phyloP scores from a whole-genome alignment of 352 stramenopile species.

The Phytophthora vignae region DNA sequence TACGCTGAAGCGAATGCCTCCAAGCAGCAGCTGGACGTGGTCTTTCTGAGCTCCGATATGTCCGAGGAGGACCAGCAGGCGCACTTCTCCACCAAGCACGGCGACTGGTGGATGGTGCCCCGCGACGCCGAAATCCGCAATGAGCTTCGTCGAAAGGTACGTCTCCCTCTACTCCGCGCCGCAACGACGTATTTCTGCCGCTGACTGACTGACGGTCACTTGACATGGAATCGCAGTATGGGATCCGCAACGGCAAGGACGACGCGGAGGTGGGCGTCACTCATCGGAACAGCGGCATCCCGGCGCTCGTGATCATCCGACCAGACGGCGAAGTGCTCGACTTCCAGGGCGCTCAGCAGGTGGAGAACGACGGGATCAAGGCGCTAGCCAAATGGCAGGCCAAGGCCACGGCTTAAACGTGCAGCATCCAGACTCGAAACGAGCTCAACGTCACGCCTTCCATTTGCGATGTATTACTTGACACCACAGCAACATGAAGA shows the following conservation, averaged over 20 bases:
- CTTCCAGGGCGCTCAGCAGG: constrained; percentile 57
- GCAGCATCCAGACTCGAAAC: background rate
- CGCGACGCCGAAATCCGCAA: constrained; percentile 61
- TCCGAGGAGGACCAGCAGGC: constrained; percentile 57
- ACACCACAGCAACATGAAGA: constrained; percentile 21
- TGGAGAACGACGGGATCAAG: constrained; percentile 56
- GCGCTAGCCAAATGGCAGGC: constrained; percentile 49
- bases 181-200: constrained; percentile 17
- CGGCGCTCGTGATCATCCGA: constrained; percentile 70
- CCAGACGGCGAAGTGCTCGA: constrained; percentile 63
- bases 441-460: background rate
- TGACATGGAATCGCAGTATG: constrained; percentile 44
- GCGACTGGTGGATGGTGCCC: constrained; percentile 72
- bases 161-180: background rate
- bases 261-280: constrained; percentile 60
- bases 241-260: constrained; percentile 75
- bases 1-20: constrained; percentile 65
- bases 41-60: constrained; percentile 78
- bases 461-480: constrained; percentile 14
- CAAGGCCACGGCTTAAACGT: background rate
- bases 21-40: constrained; percentile 58
- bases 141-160: constrained; percentile 80
- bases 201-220: constrained; percentile 9
- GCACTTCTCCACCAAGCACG: constrained; percentile 76
- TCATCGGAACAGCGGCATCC: constrained; percentile 72